A percentile compares a stretch with the other conserved stretches of the same genome.
Evolutionary conservation across 2,329 filamentous ascomycete species (phyloP).

Genomic region (Metarhizium robertsii): DNA sequence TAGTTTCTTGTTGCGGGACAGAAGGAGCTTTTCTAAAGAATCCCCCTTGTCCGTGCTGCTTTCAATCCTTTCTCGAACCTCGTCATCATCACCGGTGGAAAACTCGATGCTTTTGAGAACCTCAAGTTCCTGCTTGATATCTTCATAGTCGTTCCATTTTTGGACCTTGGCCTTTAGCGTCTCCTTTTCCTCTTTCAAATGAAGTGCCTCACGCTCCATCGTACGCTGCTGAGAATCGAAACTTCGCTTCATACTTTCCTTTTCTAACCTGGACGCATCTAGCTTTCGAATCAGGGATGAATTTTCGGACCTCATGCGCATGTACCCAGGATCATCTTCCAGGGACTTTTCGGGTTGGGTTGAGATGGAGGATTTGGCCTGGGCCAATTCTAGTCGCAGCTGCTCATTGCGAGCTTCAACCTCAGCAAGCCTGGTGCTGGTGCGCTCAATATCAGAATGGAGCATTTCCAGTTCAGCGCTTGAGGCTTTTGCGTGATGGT

Average conservation of each 20-base stretch:
- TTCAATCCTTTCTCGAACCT: conserved; percentile 35
- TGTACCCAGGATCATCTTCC: conserved; percentile 83
- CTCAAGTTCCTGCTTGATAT: conserved; percentile 90
- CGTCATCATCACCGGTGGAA: conserved; percentile 78
- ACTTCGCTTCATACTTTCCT: conserved; percentile 68
- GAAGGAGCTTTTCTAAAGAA: conserved; percentile 79
- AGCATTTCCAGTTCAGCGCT: conserved; percentile 92
- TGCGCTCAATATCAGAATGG: conserved; percentile 81
- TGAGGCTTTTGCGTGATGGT: conserved; percentile 57
- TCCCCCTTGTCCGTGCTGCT: conserved; percentile 48
- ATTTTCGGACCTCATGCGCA: conserved; percentile 87
- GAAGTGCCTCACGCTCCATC: conserved; percentile 68
- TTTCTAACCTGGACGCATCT: conserved; percentile 74
- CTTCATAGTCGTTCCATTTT: conserved; percentile 90
- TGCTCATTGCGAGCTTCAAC: conserved; percentile 93
- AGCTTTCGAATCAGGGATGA: conserved; percentile 83
- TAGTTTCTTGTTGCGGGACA: conserved; percentile 93
- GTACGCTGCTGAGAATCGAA: conserved; percentile 66
- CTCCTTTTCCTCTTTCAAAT: conserved; percentile 73
- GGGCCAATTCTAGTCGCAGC: conserved; percentile 79
- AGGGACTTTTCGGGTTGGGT: conserved; percentile 51
- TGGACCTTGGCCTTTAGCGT: conserved; percentile 70
- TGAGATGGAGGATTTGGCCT: conserved; percentile 63
- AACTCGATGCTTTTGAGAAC: conserved; percentile 98
- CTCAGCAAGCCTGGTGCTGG: conserved; percentile 77